Evolutionary conservation across 2,329 filamentous ascomycete genomes (phyloP), one percentile per base, ranked within the genome.

Genomic region (Apiospora pterosperma): DNA sequence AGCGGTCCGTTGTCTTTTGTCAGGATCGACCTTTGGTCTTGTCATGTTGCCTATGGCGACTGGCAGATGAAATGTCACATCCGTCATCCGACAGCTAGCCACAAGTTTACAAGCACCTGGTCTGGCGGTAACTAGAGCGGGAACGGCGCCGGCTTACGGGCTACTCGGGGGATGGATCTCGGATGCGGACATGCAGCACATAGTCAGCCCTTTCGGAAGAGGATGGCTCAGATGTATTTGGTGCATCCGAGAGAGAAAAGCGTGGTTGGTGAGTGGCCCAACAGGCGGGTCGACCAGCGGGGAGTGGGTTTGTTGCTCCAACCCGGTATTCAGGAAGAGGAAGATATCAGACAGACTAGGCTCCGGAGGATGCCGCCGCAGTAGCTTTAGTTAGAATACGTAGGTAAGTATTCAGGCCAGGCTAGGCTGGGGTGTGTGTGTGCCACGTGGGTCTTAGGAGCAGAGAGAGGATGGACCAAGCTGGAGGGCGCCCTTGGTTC

Each of bases 1-100:
- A 31, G 85, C 85, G 62, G 84, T 90, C 70, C 88, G 84, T 76
- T 87, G 84, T 68, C 88, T 82, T 75, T 88, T 85, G 68, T 89
- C 85, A 69, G 82, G 81, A 36, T 83, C 79, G 66, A 88, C 84
- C 74, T 81, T 85, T 61, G 81, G 81, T 70, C 85, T 81, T 69
- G 83, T 83, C 86, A 76, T 76, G 67, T 68, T 73, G 60, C 69
- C 65, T 70, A 68, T 67, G 64, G 69, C 69, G 67, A 71, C 67
- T 67, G 65, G 65, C 44, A 65, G 69, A 55, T 64, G 68, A 19
- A 63, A 72, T 71, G 71, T 75, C 68, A 73, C 73, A 75, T 75
- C 72, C 74, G 73, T 72, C 72, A 76, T 75, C 71, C 73, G 71
- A 74, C 66, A 67, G 67, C 65, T 68, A 63, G 68, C 69, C 70